These are phyloP conservation scores for Entonaema liquescens DNA, from an alignment of 495 filamentous ascomycete genomes.

Conservation along the genomic window DNA sequence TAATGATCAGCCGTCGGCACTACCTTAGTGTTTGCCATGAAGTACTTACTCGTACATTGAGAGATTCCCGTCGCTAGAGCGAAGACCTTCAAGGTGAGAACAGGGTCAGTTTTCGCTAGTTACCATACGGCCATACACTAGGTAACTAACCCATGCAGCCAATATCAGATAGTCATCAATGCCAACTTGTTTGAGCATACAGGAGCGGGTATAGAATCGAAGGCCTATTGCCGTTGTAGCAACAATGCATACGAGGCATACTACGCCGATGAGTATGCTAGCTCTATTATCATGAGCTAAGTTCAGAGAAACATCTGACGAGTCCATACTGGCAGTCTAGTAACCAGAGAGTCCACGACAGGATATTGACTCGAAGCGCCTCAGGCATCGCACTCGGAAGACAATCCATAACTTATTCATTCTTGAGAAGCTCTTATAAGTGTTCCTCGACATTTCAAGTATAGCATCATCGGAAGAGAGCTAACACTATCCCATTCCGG, in stretches of 20 bases:
- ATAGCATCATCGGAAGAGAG: conserved; percentile 26
- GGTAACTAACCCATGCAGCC: conserved; percentile 34
- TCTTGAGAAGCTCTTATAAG: conserved; percentile 14
- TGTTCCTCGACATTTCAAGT: neutral
- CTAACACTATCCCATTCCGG: conserved; percentile 5
- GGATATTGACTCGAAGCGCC: neutral
- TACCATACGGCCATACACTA: neutral
- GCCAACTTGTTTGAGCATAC: conserved; percentile 54
- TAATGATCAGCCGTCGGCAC: conserved; percentile 8
- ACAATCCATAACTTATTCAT: neutral
- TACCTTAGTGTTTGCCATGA: neutral
- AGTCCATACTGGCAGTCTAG: conserved; percentile 25
- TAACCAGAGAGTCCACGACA: neutral
- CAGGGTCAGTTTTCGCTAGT: conserved; percentile 10
- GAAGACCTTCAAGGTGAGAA: conserved; percentile 13
- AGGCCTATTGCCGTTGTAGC: conserved; percentile 48
- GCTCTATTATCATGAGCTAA: conserved; percentile 32
- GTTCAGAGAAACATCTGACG: neutral
- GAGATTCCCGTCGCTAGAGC: conserved; percentile 38
- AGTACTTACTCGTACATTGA: conserved; percentile 36
- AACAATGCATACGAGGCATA: conserved; percentile 42
- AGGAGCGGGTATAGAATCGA: conserved; percentile 51
- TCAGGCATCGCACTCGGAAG: neutral
- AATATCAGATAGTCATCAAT: conserved; percentile 50
- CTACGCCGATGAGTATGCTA: conserved; percentile 32